A percentile compares a stretch with the other conserved stretches of the same genome.
phyloP scores from a whole-genome alignment of 2,329 filamentous ascomycete species.

The Colletotrichum horii region DNA sequence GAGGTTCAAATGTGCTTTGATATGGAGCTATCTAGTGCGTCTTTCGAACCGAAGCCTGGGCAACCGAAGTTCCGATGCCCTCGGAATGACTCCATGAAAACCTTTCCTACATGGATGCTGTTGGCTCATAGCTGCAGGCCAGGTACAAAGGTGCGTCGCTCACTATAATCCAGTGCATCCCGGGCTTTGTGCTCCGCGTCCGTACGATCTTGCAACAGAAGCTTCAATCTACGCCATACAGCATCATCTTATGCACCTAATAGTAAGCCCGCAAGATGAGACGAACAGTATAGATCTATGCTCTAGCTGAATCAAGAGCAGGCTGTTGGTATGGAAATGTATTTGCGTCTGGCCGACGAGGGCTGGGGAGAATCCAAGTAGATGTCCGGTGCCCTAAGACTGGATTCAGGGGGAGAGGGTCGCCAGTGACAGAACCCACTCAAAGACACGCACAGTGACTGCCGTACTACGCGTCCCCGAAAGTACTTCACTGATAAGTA shows the following conservation, averaged over 20 bases:
- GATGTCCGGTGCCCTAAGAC: background rate
- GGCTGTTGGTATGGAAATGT: rapidly evolving
- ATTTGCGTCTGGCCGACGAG: background rate
- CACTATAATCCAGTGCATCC: background rate
- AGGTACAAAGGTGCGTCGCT: background rate
- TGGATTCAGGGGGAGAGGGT: background rate
- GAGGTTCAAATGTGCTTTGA: background rate
- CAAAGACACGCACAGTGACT: background rate
- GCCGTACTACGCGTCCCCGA: background rate
- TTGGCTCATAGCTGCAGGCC: background rate
- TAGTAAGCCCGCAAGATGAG: background rate
- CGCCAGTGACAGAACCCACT: background rate
- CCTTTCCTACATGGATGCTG: background rate
- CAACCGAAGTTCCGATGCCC: background rate
- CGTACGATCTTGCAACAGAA: background rate
- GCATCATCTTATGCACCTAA: background rate
- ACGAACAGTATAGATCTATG: background rate
- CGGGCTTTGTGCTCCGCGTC: background rate
- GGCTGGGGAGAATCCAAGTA: background rate
- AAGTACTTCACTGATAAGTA: background rate
- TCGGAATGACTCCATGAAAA: background rate
- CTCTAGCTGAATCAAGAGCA: background rate
- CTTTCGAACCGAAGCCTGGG: background rate
- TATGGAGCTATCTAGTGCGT: background rate
- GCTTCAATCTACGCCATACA: background rate